Percentiles rank a stretch among this genome's conserved stretches.
phyloP scores from a whole-genome alignment of 179 eudicot genomes.

The Pouteria campechiana region DNA sequence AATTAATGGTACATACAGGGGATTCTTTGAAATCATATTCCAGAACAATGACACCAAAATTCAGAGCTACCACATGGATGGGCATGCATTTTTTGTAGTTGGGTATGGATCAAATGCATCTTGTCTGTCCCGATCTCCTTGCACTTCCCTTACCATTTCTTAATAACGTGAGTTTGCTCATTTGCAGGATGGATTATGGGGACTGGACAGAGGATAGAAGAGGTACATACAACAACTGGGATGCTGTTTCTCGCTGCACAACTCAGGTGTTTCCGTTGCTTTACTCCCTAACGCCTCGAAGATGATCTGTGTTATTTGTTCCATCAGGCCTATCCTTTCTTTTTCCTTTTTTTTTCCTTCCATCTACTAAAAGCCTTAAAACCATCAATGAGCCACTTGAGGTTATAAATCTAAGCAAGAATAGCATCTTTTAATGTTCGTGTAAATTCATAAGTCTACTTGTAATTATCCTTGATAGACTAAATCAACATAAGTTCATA shows the following conservation, averaged over 20 bases:
- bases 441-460: too few relatives aligned
- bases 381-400: too few relatives aligned
- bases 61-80: conserved; percentile 69
- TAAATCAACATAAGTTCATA: too few relatives aligned
- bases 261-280: conserved; percentile 41
- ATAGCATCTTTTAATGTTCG: too few relatives aligned
- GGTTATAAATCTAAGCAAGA: too few relatives aligned
- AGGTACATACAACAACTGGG: conserved; percentile 97
- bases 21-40: conserved; percentile 64
- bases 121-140: not conserved
- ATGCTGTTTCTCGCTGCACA: conserved; percentile 83
- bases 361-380: too few relatives aligned
- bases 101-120: conserved; percentile 37
- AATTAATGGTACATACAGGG: conserved; percentile 74
- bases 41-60: conserved; percentile 78
- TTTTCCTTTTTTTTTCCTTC: too few relatives aligned
- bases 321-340: not conserved
- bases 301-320: not conserved
- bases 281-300: too few relatives aligned
- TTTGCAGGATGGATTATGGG: conserved; percentile 76
- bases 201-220: conserved; percentile 77
- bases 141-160: not conserved
- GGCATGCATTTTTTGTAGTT: conserved; percentile 77
- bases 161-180: not conserved
- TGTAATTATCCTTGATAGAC: too few relatives aligned